Evolutionary conservation across 345 rosid species (phyloP).

Genomic region (Salix arbutifolia): DNA sequence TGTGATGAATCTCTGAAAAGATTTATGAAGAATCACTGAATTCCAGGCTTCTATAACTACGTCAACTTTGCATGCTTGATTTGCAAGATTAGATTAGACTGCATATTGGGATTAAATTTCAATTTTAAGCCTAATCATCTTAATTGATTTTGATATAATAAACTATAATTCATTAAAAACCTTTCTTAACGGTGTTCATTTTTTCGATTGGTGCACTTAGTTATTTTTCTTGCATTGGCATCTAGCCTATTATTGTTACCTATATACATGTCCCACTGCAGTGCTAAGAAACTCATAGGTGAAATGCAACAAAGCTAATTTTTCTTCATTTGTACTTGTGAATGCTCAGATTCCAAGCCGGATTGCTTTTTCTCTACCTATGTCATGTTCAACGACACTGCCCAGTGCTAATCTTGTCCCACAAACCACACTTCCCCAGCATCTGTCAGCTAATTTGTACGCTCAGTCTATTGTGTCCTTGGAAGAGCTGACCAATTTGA

Average conservation of each 20-base stretch:
- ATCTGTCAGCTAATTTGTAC: slow-evolving; percentile 10
- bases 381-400: slow-evolving; percentile 12
- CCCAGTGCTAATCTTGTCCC: slow-evolving; percentile 12
- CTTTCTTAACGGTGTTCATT: not conserved
- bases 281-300: not conserved
- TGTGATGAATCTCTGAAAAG: not conserved
- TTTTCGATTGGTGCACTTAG: not conserved
- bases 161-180: not conserved
- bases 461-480: slow-evolving; percentile 14
- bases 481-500: slow-evolving; percentile 7
- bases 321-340: not conserved
- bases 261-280: not conserved
- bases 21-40: not conserved
- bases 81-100: not conserved
- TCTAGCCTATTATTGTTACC: not conserved
- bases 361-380: slow-evolving; percentile 16
- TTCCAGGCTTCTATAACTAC: not conserved
- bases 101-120: not conserved
- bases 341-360: slow-evolving; percentile 24
- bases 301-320: not conserved
- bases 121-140: not conserved
- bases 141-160: not conserved
- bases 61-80: not conserved
- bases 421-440: slow-evolving; percentile 14
- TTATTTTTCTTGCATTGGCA: not conserved